Percentiles rank a stretch among this genome's conserved stretches.
These are phyloP conservation scores for Cryptococcus sp. DNA, from an alignment of 1,284 basidiomycete genomes.

Conservation along the genomic window DNA sequence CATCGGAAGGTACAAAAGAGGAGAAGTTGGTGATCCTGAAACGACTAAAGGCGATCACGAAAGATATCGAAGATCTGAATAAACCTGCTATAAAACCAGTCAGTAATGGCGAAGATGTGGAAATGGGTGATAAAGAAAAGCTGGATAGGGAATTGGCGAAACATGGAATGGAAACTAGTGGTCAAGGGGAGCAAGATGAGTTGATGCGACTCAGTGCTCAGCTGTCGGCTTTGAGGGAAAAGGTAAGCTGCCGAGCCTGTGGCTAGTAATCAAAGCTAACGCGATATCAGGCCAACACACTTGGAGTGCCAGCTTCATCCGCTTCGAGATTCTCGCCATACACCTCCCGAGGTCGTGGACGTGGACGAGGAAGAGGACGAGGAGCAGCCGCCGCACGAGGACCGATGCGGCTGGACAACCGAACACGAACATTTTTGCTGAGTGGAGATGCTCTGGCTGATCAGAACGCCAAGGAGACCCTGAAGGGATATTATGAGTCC, in stretches of 20 bases:
- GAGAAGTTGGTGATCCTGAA: constrained; percentile 79
- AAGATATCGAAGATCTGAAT: constrained; percentile 64
- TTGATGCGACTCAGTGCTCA: constrained; percentile 36
- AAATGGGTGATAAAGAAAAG: constrained; percentile 36
- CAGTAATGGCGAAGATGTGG: constrained; percentile 28
- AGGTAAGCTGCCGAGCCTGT: constrained; percentile 53
- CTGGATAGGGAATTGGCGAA: constrained; percentile 58
- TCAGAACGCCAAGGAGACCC: constrained; percentile 52
- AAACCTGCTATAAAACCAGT: constrained; percentile 33
- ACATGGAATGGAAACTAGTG: constrained; percentile 55
- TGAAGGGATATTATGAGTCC: constrained; percentile 79
- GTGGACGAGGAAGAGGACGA: constrained; percentile 60
- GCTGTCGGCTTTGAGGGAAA: constrained; percentile 34
- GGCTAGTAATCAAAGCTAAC: constrained; percentile 19
- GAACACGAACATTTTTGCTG: constrained; percentile 73
- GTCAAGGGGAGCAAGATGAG: constrained; percentile 49
- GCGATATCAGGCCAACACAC: constrained; percentile 23
- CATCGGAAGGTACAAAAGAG: constrained; percentile 58
- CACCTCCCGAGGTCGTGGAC: constrained; percentile 54
- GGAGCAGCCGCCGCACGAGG: constrained; percentile 57
- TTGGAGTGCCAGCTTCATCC: constrained; percentile 36
- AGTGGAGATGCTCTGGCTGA: constrained; percentile 56
- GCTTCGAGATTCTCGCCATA: constrained; percentile 52
- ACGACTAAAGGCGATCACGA: constrained; percentile 68
- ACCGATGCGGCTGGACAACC: constrained; percentile 80